Percentiles rank a stretch among this genome's conserved stretches.
Evolutionary conservation across 306 rosid species (phyloP).

Genomic region (Rubus parviflorus): DNA sequence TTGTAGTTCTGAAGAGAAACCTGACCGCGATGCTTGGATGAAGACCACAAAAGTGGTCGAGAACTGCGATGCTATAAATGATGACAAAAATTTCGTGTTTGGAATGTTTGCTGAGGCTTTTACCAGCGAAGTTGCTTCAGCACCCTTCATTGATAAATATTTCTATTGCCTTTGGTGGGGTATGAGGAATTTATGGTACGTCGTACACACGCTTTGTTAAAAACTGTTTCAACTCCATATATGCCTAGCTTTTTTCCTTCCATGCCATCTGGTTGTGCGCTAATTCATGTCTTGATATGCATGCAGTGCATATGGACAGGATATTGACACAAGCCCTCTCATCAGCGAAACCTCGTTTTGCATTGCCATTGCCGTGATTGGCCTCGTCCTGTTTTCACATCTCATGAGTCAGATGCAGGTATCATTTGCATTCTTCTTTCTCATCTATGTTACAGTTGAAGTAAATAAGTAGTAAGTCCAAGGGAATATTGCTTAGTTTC

Average conservation of each 20-base stretch:
- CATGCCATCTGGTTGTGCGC: too few relatives aligned
- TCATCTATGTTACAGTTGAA: neutral
- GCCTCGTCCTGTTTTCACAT: conserved; percentile 80
- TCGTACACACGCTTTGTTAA: neutral
- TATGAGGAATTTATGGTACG: conserved; percentile 68
- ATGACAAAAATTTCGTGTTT: conserved; percentile 44
- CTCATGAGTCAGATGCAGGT: conserved; percentile 97
- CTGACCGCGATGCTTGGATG: conserved; percentile 57
- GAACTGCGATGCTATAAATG: conserved; percentile 59
- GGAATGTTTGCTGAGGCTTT: conserved; percentile 89
- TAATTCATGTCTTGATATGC: conserved; percentile 23
- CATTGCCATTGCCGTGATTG: conserved; percentile 61
- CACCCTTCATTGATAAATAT: conserved; percentile 54
- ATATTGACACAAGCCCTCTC: conserved; percentile 47
- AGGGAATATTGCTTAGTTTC: neutral
- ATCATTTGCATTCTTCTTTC: conserved; percentile 8
- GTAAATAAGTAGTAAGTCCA: neutral
- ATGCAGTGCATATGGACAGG: conserved; percentile 82
- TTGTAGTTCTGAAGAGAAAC: conserved; percentile 30
- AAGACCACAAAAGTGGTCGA: conserved; percentile 38
- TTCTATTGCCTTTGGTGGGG: conserved; percentile 99
- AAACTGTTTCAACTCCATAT: neutral
- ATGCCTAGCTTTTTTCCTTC: too few relatives aligned
- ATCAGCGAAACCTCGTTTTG: conserved; percentile 58
- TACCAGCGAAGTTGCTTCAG: conserved; percentile 57